phyloP scores from a whole-genome alignment of 2,329 filamentous ascomycete genomes.

The Periconia sp. region DNA sequence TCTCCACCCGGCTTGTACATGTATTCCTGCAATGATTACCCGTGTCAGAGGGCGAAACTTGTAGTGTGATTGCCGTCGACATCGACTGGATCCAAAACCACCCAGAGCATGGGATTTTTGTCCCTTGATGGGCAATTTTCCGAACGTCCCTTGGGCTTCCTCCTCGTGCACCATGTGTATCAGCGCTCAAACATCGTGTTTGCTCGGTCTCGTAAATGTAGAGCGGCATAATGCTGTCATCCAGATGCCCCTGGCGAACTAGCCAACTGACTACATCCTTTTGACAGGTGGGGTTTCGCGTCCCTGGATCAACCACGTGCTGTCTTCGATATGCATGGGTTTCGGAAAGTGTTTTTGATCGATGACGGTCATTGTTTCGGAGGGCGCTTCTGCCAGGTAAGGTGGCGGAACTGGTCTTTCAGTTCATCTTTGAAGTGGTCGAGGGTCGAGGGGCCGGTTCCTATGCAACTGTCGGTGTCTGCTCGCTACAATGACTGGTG shows the following conservation, averaged over 20 bases:
- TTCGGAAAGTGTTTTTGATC: not conserved
- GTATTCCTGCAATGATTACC: too few relatives aligned
- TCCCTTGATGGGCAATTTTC: too few relatives aligned
- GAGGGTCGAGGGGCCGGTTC: slow-evolving; percentile 49
- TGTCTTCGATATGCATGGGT: not conserved
- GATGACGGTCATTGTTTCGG: slow-evolving; percentile 24
- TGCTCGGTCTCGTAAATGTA: slow-evolving; percentile 2
- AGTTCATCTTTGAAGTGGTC: slow-evolving; percentile 62
- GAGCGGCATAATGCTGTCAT: slow-evolving; percentile 5
- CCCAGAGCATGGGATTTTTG: too few relatives aligned
- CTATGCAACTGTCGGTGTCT: slow-evolving; percentile 31
- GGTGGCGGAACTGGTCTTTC: slow-evolving; percentile 51
- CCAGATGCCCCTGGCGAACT: too few relatives aligned
- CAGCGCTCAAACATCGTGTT: not conserved
- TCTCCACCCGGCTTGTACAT: too few relatives aligned
- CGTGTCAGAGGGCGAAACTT: too few relatives aligned
- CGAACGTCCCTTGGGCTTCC: too few relatives aligned
- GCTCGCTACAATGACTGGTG: too few relatives aligned
- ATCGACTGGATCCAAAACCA: too few relatives aligned
- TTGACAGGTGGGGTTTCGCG: not conserved
- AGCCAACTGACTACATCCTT: too few relatives aligned
- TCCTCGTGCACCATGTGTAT: slow-evolving; percentile 1
- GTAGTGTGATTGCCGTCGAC: too few relatives aligned
- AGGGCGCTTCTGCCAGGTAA: slow-evolving; percentile 44
- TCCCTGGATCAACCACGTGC: not conserved